Evolutionary conservation across 2,329 filamentous ascomycete genomes (phyloP), one percentile per base, ranked within the genome.

Genomic region (Colletotrichum simmondsii): DNA sequence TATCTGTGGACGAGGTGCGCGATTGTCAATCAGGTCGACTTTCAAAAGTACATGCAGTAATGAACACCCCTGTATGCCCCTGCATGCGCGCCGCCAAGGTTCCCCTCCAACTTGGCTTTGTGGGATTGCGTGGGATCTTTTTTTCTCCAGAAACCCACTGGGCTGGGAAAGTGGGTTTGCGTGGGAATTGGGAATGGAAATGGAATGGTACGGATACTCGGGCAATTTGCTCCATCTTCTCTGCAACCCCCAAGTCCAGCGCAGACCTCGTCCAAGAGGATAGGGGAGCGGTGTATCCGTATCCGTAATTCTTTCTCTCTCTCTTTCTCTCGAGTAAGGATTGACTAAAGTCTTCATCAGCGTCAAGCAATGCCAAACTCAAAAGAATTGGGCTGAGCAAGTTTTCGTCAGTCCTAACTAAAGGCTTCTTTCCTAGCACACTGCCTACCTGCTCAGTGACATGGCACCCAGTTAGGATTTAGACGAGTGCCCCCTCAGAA

Each of bases 101-200:
- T 49, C 42, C 22, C 53, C 53, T 42, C 53, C 24, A 30, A 42
- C 16, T 60, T n/a, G n/a, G 58, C 58, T 11, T 42, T 60, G 42
- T 22, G 42, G 37, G 14, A 42, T 42, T 42, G 32, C 32, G 32
- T 35, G 32, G 42, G 42, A 22, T 19, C 7, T n/a, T 49, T 22
- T 46, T 11, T 22, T 64, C 61, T 49, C 22, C 22, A 26, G 58
- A n/a, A 26, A 35, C n/a, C 65, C 65, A 53, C 52, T 22, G 52
- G 52, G 46, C 30, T 68, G 65, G 58, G 63, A 65, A 28, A 37
- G 32, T 65, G 32, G 63, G 49, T 24, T 26, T 24, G 22, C 8
- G 19, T 49, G 19, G 19, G 42, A 28, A 14, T 12, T 11, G 42
- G 19, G 19, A 28, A 14, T 49, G 19, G 42, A 28, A 14, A 37